Base-by-base conservation (phyloP, 2,329 filamentous ascomycete genomes). In the Fusarium siculi region DNA sequence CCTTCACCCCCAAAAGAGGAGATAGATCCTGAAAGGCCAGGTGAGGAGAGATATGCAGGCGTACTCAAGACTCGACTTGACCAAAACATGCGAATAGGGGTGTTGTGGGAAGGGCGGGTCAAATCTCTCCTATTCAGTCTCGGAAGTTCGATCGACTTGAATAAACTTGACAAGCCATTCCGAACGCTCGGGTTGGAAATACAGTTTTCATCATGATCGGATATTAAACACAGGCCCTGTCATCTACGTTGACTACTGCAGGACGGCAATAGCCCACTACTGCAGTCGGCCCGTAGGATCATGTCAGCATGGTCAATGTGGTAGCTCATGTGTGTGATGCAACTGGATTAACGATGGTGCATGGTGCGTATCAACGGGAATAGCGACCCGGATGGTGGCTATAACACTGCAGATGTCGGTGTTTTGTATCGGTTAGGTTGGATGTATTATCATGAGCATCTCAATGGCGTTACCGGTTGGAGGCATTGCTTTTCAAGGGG, bases 101-200 rank as follows among this genome's bases (percentile, higher is more conserved):
- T 98, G 56, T 84, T 98, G 28, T 99, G 96, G 96, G 96, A 98
- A 81, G 95, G 96, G 5, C 89, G 95, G 61, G 89, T 97, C 67
- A 97, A 98, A 84, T 96, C 97, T 74, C 85, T 99, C 66, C 87
- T 99, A 64, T 97, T 98, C 80, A 97, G 94, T 76, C 87, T 97
- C 46, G 96, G 96, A 15, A 94, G 94, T 64, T 93, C 91, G 56
- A 90, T 99, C 62, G 95, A 97, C 79, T 87, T 96, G 78, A 91
- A 90, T 78, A 90, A 89, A 77, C 86, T 91, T 72, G 93, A 95
- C 80, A 92, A 93, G 78, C 92, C 94, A 43, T 93, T 96, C 78
- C 89, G 92, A 70, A 93, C 90, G 9, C 85, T 96, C 63, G 93
- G 93, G 18, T 82, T 96, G 63, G 93, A 96, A 82, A 86, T 96